These are phyloP conservation scores for Colletotrichum navitas DNA, from an alignment of 2,329 filamentous ascomycete species.

Conservation along the genomic window DNA sequence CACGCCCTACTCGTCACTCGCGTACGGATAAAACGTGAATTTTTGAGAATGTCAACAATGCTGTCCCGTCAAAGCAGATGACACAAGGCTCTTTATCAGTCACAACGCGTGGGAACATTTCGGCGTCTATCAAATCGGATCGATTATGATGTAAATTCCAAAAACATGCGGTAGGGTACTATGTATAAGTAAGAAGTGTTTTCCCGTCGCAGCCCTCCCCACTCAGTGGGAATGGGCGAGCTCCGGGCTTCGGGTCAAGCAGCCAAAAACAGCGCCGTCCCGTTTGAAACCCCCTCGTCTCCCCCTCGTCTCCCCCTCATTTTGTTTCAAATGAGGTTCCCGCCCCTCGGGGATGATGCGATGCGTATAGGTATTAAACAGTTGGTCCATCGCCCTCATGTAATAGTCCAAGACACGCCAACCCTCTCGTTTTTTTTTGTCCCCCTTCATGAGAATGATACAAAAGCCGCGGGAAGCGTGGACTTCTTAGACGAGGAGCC, in stretches of 20 bases:
- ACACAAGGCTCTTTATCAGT: not conserved
- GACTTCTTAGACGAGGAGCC: constrained; percentile 27
- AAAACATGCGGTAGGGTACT: constrained; percentile 13
- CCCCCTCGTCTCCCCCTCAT: not conserved
- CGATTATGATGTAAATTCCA: not conserved
- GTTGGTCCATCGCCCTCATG: not conserved
- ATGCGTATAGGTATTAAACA: constrained; percentile 11
- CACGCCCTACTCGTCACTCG: too few relatives aligned
- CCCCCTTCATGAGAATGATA: not conserved
- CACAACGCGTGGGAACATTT: not conserved
- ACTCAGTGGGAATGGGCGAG: not conserved
- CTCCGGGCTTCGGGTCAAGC: not conserved
- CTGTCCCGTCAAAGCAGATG: too few relatives aligned
- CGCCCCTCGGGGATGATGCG: not conserved
- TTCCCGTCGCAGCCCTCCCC: not conserved
- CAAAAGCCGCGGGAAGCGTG: too few relatives aligned
- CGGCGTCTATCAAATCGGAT: not conserved
- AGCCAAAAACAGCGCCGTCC: not conserved
- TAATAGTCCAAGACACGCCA: not conserved
- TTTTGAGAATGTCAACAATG: too few relatives aligned
- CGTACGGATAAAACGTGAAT: too few relatives aligned
- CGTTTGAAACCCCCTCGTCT: not conserved
- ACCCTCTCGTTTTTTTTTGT: too few relatives aligned
- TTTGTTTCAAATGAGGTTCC: not conserved
- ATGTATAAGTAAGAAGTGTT: constrained; percentile 6